A percentile compares a stretch with the other conserved stretches of the same genome.
These are phyloP conservation scores for Alliaria petiolata DNA, from an alignment of 345 rosid species.

Conservation along the genomic window DNA sequence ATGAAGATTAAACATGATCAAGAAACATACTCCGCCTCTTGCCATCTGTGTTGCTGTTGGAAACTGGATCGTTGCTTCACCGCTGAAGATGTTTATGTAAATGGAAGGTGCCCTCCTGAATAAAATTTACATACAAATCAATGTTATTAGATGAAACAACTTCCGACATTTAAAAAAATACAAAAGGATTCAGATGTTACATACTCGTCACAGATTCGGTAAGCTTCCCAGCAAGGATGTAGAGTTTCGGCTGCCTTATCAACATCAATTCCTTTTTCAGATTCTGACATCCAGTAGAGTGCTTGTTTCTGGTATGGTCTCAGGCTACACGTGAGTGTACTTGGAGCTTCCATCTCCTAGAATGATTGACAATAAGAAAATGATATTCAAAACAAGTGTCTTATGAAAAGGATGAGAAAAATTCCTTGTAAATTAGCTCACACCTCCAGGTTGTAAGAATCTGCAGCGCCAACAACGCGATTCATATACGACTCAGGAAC, in stretches of 20 bases:
- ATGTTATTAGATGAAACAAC: neutral
- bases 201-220: conserved; percentile 57
- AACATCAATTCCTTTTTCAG: conserved; percentile 52
- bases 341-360: conserved; percentile 68
- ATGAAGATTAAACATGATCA: neutral
- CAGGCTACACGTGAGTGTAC: conserved; percentile 44
- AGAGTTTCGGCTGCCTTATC: conserved; percentile 55
- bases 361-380: conserved; percentile 3
- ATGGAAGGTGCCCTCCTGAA: conserved; percentile 60
- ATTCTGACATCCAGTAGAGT: conserved; percentile 62
- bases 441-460: conserved; percentile 51
- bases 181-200: conserved; percentile 2
- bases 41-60: conserved; percentile 66
- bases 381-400: neutral
- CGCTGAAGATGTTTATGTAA: conserved; percentile 56
- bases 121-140: neutral
- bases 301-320: conserved; percentile 75
- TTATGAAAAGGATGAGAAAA: neutral
- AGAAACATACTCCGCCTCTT: conserved; percentile 59
- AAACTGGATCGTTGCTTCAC: conserved; percentile 67
- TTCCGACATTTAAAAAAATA: neutral
- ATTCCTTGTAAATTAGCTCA: neutral
- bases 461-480: conserved; percentile 54
- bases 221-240: conserved; percentile 72
- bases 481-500: conserved; percentile 49